Evolutionary conservation across 2,329 filamentous ascomycete genomes (phyloP).

Genomic region (Cytospora mali): DNA sequence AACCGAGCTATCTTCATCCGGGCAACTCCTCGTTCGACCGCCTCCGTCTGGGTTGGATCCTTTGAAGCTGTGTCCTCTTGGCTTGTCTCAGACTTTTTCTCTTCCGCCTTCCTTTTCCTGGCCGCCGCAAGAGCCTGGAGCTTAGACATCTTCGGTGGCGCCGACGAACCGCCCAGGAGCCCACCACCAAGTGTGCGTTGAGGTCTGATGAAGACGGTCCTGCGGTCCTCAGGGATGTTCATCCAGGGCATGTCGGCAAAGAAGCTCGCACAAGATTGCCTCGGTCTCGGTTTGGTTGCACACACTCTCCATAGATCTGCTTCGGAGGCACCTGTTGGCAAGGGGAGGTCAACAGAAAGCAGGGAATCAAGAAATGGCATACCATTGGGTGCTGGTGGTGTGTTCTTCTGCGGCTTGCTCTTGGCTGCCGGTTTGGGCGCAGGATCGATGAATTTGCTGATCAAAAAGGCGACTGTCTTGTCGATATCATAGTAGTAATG

Average conservation of each 20-base stretch:
- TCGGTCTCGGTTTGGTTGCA: constrained; percentile 30
- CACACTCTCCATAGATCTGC: constrained; percentile 25
- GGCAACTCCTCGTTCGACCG: neutral
- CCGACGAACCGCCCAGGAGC: constrained; percentile 74
- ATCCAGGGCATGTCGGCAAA: constrained; percentile 89
- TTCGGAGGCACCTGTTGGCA: constrained; percentile 28
- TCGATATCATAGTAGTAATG: constrained; percentile 94
- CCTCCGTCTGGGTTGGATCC: neutral
- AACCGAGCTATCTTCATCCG: neutral
- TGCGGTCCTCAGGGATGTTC: constrained; percentile 66
- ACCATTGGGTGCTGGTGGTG: constrained; percentile 40
- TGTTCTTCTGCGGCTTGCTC: constrained; percentile 42
- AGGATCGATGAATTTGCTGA: constrained; percentile 61
- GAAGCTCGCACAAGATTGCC: constrained; percentile 55
- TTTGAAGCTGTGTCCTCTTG: constrained; percentile 4
- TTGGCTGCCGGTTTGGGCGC: constrained; percentile 44
- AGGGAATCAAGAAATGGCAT: constrained; percentile 17
- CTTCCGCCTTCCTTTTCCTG: constrained; percentile 78
- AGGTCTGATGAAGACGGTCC: constrained; percentile 65
- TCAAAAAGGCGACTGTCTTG: constrained; percentile 80
- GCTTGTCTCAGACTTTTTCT: constrained; percentile 46
- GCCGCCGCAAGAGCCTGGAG: constrained; percentile 86
- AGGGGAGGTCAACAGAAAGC: constrained; percentile 11
- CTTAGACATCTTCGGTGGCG: constrained; percentile 78
- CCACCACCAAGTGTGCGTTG: constrained; percentile 58